phyloP scores from a whole-genome alignment of 2,329 filamentous ascomycete genomes.

The Juglanconis juglandina region DNA sequence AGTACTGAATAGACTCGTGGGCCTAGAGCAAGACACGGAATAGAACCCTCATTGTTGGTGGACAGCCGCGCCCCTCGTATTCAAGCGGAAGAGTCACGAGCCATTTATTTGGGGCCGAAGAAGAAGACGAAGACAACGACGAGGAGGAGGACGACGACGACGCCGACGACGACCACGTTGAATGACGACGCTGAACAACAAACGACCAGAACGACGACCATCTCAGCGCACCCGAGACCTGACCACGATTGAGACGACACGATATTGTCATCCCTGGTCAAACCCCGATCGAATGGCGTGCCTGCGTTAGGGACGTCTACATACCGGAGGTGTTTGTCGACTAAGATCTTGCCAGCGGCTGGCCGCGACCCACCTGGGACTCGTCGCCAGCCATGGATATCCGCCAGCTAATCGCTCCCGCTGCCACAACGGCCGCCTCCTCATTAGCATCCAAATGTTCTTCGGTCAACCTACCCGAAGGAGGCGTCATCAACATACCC shows the following conservation, averaged over 20 bases:
- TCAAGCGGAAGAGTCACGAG: too few relatives aligned
- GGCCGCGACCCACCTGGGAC: constrained; percentile 23
- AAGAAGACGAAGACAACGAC: too few relatives aligned
- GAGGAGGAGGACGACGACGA: too few relatives aligned
- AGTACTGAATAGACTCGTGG: neutral
- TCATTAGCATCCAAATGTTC: constrained; percentile 21
- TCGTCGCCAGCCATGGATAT: constrained; percentile 24
- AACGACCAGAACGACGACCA: neutral
- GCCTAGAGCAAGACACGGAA: neutral
- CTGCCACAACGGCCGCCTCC: constrained; percentile 18
- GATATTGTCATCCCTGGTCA: neutral
- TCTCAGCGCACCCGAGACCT: neutral
- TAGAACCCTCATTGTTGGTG: neutral
- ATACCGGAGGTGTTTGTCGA: constrained; percentile 11
- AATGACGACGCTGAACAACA: too few relatives aligned
- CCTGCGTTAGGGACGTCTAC: constrained; percentile 1
- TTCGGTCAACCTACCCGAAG: constrained; percentile 37
- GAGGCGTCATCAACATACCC: constrained; percentile 47
- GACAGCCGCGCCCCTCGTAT: too few relatives aligned
- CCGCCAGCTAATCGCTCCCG: constrained; percentile 21
- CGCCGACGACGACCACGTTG: too few relatives aligned
- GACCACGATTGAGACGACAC: neutral
- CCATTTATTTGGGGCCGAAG: too few relatives aligned
- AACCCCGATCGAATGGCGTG: constrained; percentile 14
- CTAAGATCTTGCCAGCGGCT: constrained; percentile 19